These are phyloP conservation scores for Symbiodinium natans DNA, from an alignment of 73 alveolate genomes.

Conservation along the genomic window DNA sequence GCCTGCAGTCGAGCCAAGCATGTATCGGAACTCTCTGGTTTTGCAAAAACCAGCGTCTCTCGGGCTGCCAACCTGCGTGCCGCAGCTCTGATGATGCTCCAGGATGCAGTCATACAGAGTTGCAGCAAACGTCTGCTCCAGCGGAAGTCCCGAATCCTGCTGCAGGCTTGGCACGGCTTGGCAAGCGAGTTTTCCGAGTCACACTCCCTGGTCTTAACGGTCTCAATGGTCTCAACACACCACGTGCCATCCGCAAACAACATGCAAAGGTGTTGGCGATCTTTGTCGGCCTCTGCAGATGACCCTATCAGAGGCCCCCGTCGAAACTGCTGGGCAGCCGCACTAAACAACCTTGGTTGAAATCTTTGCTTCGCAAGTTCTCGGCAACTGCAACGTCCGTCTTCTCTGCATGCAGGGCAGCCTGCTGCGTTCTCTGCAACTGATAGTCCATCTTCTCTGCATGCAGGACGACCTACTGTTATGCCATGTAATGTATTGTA, in stretches of 20 bases:
- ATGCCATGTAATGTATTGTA: no score
- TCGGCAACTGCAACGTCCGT: no score
- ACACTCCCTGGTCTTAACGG: neutral
- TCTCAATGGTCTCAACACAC: neutral
- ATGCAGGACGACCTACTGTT: no score
- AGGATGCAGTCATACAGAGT: constrained; percentile 11
- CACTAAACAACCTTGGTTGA: neutral
- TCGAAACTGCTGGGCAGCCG: neutral
- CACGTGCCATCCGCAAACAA: no score
- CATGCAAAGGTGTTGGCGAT: no score
- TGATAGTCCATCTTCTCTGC: no score
- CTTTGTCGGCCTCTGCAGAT: neutral
- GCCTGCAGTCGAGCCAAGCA: neutral
- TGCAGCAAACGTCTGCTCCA: constrained; percentile 59
- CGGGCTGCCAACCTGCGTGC: neutral
- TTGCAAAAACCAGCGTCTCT: no score
- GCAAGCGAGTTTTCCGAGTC: neutral
- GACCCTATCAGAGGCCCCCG: neutral
- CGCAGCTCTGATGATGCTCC: constrained; percentile 3
- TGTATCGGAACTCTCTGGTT: no score
- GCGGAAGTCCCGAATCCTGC: constrained; percentile 15
- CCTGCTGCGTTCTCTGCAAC: no score
- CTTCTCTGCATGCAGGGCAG: no score
- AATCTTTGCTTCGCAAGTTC: no score
- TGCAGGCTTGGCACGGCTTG: no score